Evolutionary conservation across 495 filamentous ascomycete species (phyloP).

Genomic region (Aspergillus bridgeri): DNA sequence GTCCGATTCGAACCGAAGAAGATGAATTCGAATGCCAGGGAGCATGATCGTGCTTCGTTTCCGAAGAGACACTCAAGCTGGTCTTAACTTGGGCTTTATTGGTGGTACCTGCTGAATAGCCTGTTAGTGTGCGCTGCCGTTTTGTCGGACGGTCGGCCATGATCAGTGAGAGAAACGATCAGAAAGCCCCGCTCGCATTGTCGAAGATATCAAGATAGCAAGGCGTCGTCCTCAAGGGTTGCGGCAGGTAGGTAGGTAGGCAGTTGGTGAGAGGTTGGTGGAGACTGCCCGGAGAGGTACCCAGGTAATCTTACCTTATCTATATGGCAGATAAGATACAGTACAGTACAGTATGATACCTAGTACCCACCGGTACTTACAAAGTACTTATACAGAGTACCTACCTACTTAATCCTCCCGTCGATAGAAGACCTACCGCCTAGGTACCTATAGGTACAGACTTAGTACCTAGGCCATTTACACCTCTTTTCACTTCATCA

Average conservation of each 20-base stretch:
- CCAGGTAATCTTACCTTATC: too few relatives aligned
- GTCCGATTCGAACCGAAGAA: background rate
- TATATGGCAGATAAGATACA: background rate
- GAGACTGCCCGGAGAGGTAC: too few relatives aligned
- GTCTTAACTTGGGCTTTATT: constrained; percentile 20
- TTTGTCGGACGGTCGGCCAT: constrained; percentile 49
- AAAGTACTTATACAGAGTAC: too few relatives aligned
- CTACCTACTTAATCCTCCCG: too few relatives aligned
- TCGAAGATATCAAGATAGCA: background rate
- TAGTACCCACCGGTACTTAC: too few relatives aligned
- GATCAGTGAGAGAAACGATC: background rate
- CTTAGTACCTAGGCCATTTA: too few relatives aligned
- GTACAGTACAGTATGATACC: background rate
- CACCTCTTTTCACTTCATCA: too few relatives aligned
- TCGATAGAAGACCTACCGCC: too few relatives aligned
- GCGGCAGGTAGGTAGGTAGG: background rate
- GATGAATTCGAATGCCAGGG: background rate
- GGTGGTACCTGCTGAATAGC: constrained; percentile 34
- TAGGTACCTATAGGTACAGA: too few relatives aligned
- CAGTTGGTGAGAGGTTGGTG: background rate
- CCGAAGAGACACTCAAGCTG: constrained; percentile 4
- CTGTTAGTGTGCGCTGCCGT: constrained; percentile 42
- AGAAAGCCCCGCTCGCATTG: background rate
- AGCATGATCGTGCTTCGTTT: background rate
- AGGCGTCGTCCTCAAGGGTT: background rate